Percentiles rank a stretch among this genome's conserved stretches.
phyloP scores from a whole-genome alignment of 495 filamentous ascomycete species.

The Cercophora sp. region DNA sequence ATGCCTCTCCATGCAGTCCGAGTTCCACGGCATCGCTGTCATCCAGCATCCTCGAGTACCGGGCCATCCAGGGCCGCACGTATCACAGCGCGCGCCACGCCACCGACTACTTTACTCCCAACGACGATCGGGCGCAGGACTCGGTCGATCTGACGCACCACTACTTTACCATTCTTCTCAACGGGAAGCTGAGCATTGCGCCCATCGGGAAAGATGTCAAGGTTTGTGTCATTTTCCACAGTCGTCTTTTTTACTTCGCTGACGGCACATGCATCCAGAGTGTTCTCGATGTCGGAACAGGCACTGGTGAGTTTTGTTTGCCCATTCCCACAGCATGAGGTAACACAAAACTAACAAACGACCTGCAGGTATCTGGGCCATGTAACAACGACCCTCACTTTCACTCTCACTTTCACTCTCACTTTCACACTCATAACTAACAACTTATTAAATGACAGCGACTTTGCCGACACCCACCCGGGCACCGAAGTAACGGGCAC shows the following conservation, averaged over 20 bases:
- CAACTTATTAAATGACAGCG: conserved; percentile 28
- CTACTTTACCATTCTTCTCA: not conserved
- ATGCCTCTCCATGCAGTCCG: no score
- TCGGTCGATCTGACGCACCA: not conserved
- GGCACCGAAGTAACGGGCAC: conserved; percentile 33
- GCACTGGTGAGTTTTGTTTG: not conserved
- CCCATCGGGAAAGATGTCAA: not conserved
- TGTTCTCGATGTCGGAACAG: not conserved
- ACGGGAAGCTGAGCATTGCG: not conserved
- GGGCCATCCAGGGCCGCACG: conserved; percentile 1
- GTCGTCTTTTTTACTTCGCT: not conserved
- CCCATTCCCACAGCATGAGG: not conserved
- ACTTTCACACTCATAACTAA: not conserved
- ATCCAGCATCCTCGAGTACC: conserved; percentile 5
- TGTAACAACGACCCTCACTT: not conserved
- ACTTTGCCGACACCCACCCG: conserved; percentile 50
- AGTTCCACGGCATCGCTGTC: conserved; percentile 3
- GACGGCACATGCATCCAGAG: not conserved
- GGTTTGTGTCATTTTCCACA: no score
- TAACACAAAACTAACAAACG: not conserved
- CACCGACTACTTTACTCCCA: conserved; percentile 3
- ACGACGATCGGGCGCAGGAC: conserved; percentile 1
- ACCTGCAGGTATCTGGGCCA: conserved; percentile 2
- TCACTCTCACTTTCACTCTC: not conserved
- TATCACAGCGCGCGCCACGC: conserved; percentile 1